phyloP scores from a whole-genome alignment of 306 rosid species.

The Quillaja saponaria region DNA sequence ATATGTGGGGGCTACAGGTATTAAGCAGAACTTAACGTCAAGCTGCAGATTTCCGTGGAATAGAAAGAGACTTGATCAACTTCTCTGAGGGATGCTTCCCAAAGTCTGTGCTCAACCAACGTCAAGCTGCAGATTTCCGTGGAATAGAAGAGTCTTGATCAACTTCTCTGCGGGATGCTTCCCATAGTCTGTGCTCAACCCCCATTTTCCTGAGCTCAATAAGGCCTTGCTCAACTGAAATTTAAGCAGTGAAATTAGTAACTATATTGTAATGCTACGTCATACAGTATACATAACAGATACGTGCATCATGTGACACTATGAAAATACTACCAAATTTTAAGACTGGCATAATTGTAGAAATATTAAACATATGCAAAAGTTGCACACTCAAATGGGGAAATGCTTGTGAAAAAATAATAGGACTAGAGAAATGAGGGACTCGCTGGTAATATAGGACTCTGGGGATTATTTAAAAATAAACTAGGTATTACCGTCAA shows the following conservation, averaged over 20 bases:
- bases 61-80: constrained; percentile 50
- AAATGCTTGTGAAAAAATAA: background rate
- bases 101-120: constrained; percentile 73
- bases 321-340: background rate
- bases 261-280: constrained; percentile 3
- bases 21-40: constrained; percentile 19
- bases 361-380: constrained; percentile 10
- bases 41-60: constrained; percentile 21
- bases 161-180: constrained; percentile 77
- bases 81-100: constrained; percentile 91
- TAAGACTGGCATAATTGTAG: background rate
- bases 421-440: background rate
- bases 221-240: constrained; percentile 89
- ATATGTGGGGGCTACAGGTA: no score
- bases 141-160: constrained; percentile 48
- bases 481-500: constrained; percentile 65
- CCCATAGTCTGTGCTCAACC: constrained; percentile 90
- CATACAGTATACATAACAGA: constrained; percentile 3
- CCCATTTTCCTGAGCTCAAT: constrained; percentile 82
- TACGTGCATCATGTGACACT: background rate
- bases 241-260: constrained; percentile 18
- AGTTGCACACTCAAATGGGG: background rate
- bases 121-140: constrained; percentile 15
- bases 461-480: no score
- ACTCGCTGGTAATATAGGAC: no score